A percentile compares a stretch with the other conserved stretches of the same genome.
Conservation (phyloP, 306 rosid species). For the Lathyrus sativus region DNA sequence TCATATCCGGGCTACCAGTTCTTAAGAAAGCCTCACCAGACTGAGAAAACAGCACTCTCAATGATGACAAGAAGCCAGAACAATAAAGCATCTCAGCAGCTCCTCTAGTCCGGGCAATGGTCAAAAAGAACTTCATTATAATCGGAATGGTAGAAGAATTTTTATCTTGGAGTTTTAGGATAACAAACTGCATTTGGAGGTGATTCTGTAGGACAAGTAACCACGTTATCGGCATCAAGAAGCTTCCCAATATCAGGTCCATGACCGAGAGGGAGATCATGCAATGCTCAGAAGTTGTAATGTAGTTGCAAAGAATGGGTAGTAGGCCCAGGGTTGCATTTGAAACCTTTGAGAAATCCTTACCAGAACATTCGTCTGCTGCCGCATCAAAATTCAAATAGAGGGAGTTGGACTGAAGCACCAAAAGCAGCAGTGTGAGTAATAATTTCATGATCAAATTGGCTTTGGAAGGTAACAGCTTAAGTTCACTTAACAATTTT, state of each 20-base stretch:
- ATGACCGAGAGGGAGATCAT: slow-evolving; percentile 67
- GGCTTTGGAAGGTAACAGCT: no score
- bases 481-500: no score
- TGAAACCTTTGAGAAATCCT: slow-evolving; percentile 66
- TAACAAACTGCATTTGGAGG: slow-evolving; percentile 66
- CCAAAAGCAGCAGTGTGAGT: slow-evolving; percentile 78
- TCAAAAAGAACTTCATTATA: slow-evolving; percentile 78
- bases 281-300: slow-evolving; percentile 60
- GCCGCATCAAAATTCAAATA: slow-evolving; percentile 44
- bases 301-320: slow-evolving; percentile 78
- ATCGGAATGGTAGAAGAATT: slow-evolving; percentile 54
- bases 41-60: no score
- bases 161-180: slow-evolving; percentile 76
- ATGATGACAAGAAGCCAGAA: no score
- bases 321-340: slow-evolving; percentile 68
- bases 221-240: slow-evolving; percentile 79
- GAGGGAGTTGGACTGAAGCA: slow-evolving; percentile 58
- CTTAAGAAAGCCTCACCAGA: no score
- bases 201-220: slow-evolving; percentile 73
- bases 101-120: slow-evolving; percentile 79
- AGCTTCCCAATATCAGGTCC: slow-evolving; percentile 70
- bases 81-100: slow-evolving; percentile 87
- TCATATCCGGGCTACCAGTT: no score
- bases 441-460: no score
- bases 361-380: slow-evolving; percentile 45